Evolutionary conservation across 345 rosid species (phyloP), one percentile per base, ranked within the genome.

Genomic region (Odontarrhena argentea): DNA sequence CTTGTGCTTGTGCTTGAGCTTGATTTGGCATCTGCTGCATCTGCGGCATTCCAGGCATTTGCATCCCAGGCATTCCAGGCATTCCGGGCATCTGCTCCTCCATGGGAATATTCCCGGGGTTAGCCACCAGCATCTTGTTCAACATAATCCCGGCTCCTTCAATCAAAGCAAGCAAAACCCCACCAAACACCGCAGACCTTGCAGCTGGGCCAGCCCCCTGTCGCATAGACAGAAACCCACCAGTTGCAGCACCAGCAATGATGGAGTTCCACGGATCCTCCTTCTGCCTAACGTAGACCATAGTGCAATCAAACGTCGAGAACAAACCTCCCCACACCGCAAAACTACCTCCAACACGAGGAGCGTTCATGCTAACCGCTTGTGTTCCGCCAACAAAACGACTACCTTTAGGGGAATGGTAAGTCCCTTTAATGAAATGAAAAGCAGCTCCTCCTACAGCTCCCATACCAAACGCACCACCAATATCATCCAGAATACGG

Each of bases 231-330:
- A 88, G 80, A 63, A 88, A 86, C 15, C 96, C 96, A 9, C 96
- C 92, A 8, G 92, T 88, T 8, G 96, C 85, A 60, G 96, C 92
- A 25, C 96, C 96, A 1, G 96, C 96, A 6, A 88, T 68, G 67
- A 88, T 86, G 0, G 96, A 86, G 74, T 86, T 88, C 96, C 96
- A 88, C 0, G 96, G 96, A 75, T 88, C 92, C 69, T 88, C 96
- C 68, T 88, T 88, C 82, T 88, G 96, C 38, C 96, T 80, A 2
- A 82, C 9, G 55, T 88, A 88, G 28, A 88, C 96, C 96, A 88
- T 84, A 3, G 87, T 58, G 71, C 96, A 88, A 43, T 88, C 96
- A 46, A 88, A 86, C 11, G 89, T 74, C 2, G 96, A 88, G 79
- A 86, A 88, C 2, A 88, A 75, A 25, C 96, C 96, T 6, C 96